Conservation (phyloP, 257 asterid species). For the Solanum piurae region DNA sequence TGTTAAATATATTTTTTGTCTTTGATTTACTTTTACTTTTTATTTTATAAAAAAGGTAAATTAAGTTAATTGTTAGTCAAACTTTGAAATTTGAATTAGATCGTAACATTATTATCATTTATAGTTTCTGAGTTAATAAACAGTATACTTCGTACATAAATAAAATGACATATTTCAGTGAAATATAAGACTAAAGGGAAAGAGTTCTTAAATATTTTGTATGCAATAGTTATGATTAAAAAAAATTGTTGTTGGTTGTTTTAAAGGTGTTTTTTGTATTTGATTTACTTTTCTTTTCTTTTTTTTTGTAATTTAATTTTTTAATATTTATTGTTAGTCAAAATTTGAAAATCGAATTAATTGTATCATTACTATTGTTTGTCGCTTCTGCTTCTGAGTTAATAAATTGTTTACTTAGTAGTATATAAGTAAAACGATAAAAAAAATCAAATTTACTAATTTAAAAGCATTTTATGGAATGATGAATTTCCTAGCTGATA, state of each 20-base stretch:
- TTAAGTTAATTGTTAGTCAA: background rate
- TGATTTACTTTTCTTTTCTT: too few relatives aligned
- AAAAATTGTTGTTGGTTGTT: too few relatives aligned
- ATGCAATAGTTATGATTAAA: background rate
- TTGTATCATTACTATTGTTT: background rate
- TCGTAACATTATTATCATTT: background rate
- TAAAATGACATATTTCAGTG: background rate
- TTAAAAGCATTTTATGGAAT: background rate
- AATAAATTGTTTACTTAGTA: too few relatives aligned
- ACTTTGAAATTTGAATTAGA: background rate
- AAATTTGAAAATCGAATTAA: background rate
- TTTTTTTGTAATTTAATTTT: too few relatives aligned
- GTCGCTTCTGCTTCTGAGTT: background rate
- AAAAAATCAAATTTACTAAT: too few relatives aligned
- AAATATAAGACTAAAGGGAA: background rate
- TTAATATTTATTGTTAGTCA: background rate
- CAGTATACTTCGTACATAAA: background rate
- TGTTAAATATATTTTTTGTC: background rate
- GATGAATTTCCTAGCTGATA: too few relatives aligned
- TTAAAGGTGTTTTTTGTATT: background rate
- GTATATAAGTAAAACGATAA: background rate
- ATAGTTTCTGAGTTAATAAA: background rate
- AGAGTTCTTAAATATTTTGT: background rate
- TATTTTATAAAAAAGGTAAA: too few relatives aligned
- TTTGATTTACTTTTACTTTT: background rate